Base-by-base conservation (phyloP, 2,329 filamentous ascomycete genomes). In the Nigrospora oryzae region DNA sequence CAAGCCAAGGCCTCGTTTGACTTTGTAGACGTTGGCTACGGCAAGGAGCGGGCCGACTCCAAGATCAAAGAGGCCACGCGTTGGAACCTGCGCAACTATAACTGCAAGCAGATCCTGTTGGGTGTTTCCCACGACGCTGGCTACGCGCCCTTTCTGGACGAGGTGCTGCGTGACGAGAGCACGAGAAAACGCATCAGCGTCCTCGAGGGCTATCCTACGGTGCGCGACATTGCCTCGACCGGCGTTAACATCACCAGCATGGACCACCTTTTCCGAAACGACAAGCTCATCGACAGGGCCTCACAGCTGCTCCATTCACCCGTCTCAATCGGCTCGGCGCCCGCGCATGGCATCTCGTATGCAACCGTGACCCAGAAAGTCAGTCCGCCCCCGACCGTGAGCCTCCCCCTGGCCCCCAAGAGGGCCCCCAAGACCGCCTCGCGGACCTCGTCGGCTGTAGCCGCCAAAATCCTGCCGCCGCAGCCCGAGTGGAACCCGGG, bases 41-140 rank as follows among this genome's bases (percentile, higher is more conserved):
- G 72, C 38, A 80, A 79, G 56, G 77, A 81, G 53, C 67, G 74
- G 41, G 72, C 74, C 8, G 75, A 79, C 55, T 70, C 70, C 39
- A 83, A 83, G 59, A 75, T 84, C 51, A 74, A 71, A 69, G 75
- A 78, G 57, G 65, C 61, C 16, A 66, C 75, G 10, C 64, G 67
- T 39, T 82, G 77, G 71, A 71, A 84, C 57, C 62, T 83, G 39
- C 66, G 69, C 51, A 81, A 82, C 49, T 62, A 69, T 50, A 81
- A 80, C 55, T 84, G 80, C 66, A 77, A 73, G 54, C 73, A 80
- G 51, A 67, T 84, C 40, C 60, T 83, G 32, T 64, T 84, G 33
- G 81, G 79, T 38, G 70, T 82, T 42, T 81, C 77, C 2, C 79
- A 82, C 52, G 78, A 83, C 54, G 67, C 75, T 23, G 71, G 72